A percentile compares a stretch with the other conserved stretches of the same genome.
Evolutionary conservation across 176 grass and related monocot genomes (phyloP).

Genomic region (Eragrostis curvula): DNA sequence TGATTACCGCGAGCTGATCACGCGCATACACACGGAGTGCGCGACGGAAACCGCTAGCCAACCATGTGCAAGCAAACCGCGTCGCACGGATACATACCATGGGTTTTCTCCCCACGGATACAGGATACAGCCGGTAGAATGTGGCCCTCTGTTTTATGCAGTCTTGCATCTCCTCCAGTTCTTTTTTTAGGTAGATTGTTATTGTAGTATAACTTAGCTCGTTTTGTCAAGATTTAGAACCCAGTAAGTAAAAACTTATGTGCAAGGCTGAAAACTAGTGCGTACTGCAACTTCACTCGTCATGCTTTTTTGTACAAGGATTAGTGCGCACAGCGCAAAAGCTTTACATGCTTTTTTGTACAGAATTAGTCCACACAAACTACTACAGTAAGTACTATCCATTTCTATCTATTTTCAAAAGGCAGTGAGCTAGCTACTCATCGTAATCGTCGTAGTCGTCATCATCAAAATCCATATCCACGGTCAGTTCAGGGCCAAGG

Average conservation of each 20-base stretch:
- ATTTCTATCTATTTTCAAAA: neutral
- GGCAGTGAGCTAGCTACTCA: conserved; percentile 4
- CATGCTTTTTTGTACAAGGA: too few relatives aligned
- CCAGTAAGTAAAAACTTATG: too few relatives aligned
- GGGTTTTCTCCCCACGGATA: neutral
- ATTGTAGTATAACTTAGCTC: too few relatives aligned
- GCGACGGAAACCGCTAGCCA: conserved; percentile 1
- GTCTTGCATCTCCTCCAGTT: neutral
- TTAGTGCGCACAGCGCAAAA: too few relatives aligned
- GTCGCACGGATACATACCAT: neutral
- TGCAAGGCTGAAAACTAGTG: too few relatives aligned
- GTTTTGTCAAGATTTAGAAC: too few relatives aligned
- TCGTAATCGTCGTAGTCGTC: conserved; percentile 12
- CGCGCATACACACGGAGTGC: neutral
- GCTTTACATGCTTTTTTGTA: neutral
- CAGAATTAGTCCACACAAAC: neutral
- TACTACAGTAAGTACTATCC: neutral
- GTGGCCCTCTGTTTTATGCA: neutral
- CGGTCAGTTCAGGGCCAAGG: conserved; percentile 60
- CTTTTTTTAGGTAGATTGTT: too few relatives aligned
- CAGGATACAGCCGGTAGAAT: neutral
- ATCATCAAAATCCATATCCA: conserved; percentile 44
- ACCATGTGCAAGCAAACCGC: neutral
- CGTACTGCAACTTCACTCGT: too few relatives aligned
- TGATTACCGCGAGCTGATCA: neutral